Base-by-base conservation (phyloP, 129 eudicot species). In the Logfia minima region DNA sequence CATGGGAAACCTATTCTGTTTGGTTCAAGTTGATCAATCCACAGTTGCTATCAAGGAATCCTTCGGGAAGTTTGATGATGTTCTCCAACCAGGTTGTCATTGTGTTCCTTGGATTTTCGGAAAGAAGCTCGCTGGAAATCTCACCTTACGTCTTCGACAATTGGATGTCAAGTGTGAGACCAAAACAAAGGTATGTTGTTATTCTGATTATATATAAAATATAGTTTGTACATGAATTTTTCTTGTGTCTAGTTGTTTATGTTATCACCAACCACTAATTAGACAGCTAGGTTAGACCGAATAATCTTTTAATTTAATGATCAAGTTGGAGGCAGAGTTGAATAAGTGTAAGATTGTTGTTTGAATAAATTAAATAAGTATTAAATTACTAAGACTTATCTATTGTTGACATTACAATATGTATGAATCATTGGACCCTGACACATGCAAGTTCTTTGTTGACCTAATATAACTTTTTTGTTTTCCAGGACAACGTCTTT, bases 61-160 rank as follows among this genome's bases (percentile, higher is more conserved):
- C 16, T 92, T 92, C 80, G 98, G 98, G 34, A 92, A 87, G 71
- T 92, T 84, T 79, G 85, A 87, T 32, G 94, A 90, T 21, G 98
- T 92, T 24, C 92, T 92, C 28, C 90, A 88, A 77, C 98, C 98
- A 5, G 98, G 98, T 28, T 92, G 95, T 66, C 93, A 92, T 80
- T 90, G 92, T 68, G 74, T 92, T 48, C 98, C 98, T 8, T 92
- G 98, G 98, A 78, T 82, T 70, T 83, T 92, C 39, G 98, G 98
- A 48, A 86, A 81, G 31, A 88, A 70, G 87, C 66, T 92, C 28
- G 96, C 91, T 60, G 98, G 98, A 6, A 81, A 90, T 78, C 95
- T 92, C 70, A 79, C 98, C 3, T 89, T 92, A 17, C 77, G 98
- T 56, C 67, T 92, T 80, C 98, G 87, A 59, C 98, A 92, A 76